Evolutionary conservation across 192 early-diverging fungal species (phyloP).

Genomic region (Ambispora gerdemannii): DNA sequence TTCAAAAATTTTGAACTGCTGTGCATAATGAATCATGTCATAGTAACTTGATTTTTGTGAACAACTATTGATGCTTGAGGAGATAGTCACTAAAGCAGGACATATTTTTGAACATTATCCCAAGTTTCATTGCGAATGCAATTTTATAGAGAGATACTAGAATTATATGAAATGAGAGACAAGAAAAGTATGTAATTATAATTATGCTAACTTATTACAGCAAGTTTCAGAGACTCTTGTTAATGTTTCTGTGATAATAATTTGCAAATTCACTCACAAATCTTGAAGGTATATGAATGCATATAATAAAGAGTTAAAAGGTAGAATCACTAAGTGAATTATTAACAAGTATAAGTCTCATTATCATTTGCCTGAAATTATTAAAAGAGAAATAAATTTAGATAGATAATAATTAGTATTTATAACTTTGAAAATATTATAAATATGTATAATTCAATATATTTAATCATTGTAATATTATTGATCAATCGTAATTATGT

Average conservation of each 20-base stretch:
- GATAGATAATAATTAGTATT: no score
- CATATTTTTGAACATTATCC: constrained; percentile 20
- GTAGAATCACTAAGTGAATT: not conserved
- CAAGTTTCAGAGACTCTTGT: not conserved
- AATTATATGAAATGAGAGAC: constrained; percentile 11
- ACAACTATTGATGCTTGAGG: constrained; percentile 14
- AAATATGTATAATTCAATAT: no score
- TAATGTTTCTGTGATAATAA: constrained; percentile 16
- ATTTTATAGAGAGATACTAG: constrained; percentile 23
- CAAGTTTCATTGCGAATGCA: constrained; percentile 26
- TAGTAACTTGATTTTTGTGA: not conserved
- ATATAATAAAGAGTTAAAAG: constrained; percentile 8
- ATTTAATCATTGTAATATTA: no score
- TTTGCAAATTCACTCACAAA: constrained; percentile 9
- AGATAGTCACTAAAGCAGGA: not conserved
- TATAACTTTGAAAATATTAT: no score
- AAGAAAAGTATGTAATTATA: constrained; percentile 9
- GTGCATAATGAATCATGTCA: not conserved
- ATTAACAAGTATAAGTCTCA: constrained; percentile 23
- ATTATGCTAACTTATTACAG: constrained; percentile 8
- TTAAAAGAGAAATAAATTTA: not conserved
- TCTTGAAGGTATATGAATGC: constrained; percentile 25
- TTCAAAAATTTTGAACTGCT: not conserved
- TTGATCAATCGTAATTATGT: no score
- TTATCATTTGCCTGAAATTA: not conserved